These are phyloP conservation scores for Aspergillus melleus DNA, from an alignment of 2,329 filamentous ascomycete genomes.

Conservation along the genomic window DNA sequence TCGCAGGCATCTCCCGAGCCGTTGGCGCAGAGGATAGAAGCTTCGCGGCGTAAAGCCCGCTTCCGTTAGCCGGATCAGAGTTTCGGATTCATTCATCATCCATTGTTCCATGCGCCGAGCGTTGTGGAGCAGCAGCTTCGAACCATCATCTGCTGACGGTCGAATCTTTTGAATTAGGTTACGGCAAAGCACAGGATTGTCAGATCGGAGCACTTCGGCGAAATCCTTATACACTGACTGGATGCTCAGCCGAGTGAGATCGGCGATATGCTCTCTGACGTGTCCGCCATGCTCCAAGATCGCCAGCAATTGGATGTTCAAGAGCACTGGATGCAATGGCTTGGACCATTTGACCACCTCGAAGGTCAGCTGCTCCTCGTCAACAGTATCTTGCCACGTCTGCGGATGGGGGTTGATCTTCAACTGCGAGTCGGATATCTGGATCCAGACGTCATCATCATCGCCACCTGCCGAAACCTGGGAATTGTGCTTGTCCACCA, in stretches of 20 bases:
- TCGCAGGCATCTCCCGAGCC: constrained; percentile 40
- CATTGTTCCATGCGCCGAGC: constrained; percentile 36
- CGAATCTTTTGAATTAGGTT: constrained; percentile 36
- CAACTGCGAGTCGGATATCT: constrained; percentile 57
- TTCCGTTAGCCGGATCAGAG: constrained; percentile 40
- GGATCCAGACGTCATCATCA: constrained; percentile 51
- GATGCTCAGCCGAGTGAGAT: constrained; percentile 42
- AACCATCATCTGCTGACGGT: constrained; percentile 26
- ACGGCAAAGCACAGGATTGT: constrained; percentile 37
- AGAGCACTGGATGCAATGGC: constrained; percentile 42
- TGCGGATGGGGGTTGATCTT: constrained; percentile 53
- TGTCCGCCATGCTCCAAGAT: constrained; percentile 57
- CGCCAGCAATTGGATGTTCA: constrained; percentile 57
- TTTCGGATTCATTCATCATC: constrained; percentile 34
- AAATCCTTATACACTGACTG: constrained; percentile 36
- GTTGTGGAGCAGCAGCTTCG: constrained; percentile 18
- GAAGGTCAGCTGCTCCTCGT: constrained; percentile 54
- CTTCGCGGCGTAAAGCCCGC: constrained; percentile 49
- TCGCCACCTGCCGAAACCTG: constrained; percentile 25
- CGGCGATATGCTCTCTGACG: constrained; percentile 40
- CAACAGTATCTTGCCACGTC: constrained; percentile 32
- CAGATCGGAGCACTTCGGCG: constrained; percentile 35
- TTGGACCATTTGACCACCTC: constrained; percentile 55
- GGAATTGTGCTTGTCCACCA: constrained; percentile 48
- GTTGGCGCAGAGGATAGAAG: constrained; percentile 43